A percentile compares a stretch with the other conserved stretches of the same genome.
Conservation (phyloP, 495 filamentous ascomycete genomes). For the Penicillium waksmanii region DNA sequence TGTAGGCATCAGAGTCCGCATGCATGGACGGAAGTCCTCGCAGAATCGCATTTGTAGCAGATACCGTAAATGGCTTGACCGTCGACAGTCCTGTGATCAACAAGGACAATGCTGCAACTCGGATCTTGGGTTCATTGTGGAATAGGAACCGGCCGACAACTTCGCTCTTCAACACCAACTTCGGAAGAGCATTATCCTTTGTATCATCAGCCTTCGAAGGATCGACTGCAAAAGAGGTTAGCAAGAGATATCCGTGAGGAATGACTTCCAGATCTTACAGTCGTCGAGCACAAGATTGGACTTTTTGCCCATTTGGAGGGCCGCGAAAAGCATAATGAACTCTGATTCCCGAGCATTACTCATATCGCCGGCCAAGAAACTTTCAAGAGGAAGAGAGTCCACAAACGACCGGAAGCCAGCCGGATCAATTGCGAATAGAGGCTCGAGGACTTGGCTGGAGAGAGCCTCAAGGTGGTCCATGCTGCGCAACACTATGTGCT, state of each 20-base stretch:
- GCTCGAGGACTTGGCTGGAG: conserved; percentile 73
- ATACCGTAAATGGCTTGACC: conserved; percentile 67
- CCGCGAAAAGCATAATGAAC: conserved; percentile 64
- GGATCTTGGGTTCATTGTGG: conserved; percentile 62
- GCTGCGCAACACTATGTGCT: conserved; percentile 46
- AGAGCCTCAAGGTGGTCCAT: conserved; percentile 63
- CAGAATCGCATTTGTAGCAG: conserved; percentile 61
- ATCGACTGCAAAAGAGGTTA: conserved; percentile 33
- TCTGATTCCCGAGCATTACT: conserved; percentile 50
- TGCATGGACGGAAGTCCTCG: conserved; percentile 68
- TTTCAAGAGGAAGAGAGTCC: conserved; percentile 44
- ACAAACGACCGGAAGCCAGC: conserved; percentile 60
- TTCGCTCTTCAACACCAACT: conserved; percentile 44
- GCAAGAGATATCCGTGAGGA: not conserved
- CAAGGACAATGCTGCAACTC: conserved; percentile 75
- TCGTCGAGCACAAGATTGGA: conserved; percentile 73
- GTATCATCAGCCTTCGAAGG: conserved; percentile 26
- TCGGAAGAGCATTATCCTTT: conserved; percentile 19
- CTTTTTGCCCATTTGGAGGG: conserved; percentile 80
- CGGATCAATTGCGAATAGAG: conserved; percentile 65
- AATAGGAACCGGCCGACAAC: conserved; percentile 60
- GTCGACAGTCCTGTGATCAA: conserved; percentile 70
- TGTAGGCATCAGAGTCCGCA: conserved; percentile 81
- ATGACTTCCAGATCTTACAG: conserved; percentile 47
- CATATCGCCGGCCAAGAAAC: conserved; percentile 44